These are phyloP conservation scores for Fraxinus excelsior DNA, from an alignment of 257 asterid genomes.

Conservation along the genomic window DNA sequence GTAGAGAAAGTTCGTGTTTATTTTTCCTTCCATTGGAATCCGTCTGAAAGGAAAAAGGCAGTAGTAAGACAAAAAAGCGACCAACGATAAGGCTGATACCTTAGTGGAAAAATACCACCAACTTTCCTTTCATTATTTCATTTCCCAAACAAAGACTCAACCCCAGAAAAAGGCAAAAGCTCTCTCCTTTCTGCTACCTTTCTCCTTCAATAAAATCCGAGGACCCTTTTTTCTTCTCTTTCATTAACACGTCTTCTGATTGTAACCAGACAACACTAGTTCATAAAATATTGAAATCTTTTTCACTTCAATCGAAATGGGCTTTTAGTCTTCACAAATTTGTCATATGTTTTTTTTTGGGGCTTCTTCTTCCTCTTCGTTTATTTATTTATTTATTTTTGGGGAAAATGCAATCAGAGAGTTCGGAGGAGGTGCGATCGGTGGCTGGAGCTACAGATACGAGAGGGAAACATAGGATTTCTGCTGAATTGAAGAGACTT, in stretches of 20 bases:
- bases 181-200: conserved; percentile 19
- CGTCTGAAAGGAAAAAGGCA: neutral
- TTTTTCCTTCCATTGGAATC: neutral
- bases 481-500: conserved; percentile 88
- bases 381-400: too few species aligned
- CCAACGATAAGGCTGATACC: neutral
- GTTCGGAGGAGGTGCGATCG: conserved; percentile 60
- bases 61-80: conserved; percentile 24
- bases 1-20: neutral
- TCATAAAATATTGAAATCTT: neutral
- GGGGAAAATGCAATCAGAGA: conserved; percentile 63
- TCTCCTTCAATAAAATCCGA: conserved; percentile 38
- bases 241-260: conserved; percentile 2
- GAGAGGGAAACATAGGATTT: conserved; percentile 84
- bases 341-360: conserved; percentile 11
- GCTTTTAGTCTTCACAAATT: neutral
- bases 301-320: conserved; percentile 3
- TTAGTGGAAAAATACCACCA: conserved; percentile 14
- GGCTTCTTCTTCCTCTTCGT: neutral
- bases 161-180: conserved; percentile 8
- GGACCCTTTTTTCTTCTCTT: conserved; percentile 2
- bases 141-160: conserved; percentile 7
- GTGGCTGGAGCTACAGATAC: conserved; percentile 55
- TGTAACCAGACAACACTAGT: neutral
- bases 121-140: conserved; percentile 25